Evolutionary conservation across 768 basidiomycete species (phyloP), one percentile per base, ranked within the genome.

Genomic region (Postia placenta): DNA sequence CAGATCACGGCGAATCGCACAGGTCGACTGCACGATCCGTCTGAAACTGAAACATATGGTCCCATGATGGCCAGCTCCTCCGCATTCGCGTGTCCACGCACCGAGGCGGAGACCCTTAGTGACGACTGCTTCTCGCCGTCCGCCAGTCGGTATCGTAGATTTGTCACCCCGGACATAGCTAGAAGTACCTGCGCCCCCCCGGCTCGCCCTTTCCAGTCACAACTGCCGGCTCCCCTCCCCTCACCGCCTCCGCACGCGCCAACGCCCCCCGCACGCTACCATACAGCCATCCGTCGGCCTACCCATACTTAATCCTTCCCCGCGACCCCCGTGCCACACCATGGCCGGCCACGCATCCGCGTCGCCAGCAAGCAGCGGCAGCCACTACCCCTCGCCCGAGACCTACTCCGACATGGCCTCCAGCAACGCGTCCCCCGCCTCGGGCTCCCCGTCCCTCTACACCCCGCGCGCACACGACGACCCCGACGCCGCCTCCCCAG

Each of bases 51-150:
- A 48, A 48, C 47, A 41, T 24, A 48, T 48, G 39, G 47, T 40
- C 47, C 39, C 23, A 48, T 48, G 47, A 48, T 48, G 47, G 37
- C n/a, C 26, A 50, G 43, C 47, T 52, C 48, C 33, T 45, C 35
- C 33, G 45, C 38, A 37, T 45, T 59, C 58, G 58, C 56, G 7
- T 33, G 30, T 33, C 30, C 30, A 33, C 9, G 11, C 35, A 41
- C 27, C 44, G 33, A 45, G 45, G 41, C 39, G 47, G 48, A 47
- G 55, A 58, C 57, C 59, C 61, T 59, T 60, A 51, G 61, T 58
- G 61, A 63, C 61, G 51, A 57, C 30, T 51, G 45, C 54, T 48
- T 57, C 51, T 52, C 26, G 49, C 47, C 42, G 42, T 53, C 23
- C 40, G 50, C 59, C 49, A 50, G 50, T 51, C 52, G 51, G 51